A percentile compares a stretch with the other conserved stretches of the same genome.
Evolutionary conservation across 106 monocot genomes (phyloP).

Genomic region (Chionographis japonica): DNA sequence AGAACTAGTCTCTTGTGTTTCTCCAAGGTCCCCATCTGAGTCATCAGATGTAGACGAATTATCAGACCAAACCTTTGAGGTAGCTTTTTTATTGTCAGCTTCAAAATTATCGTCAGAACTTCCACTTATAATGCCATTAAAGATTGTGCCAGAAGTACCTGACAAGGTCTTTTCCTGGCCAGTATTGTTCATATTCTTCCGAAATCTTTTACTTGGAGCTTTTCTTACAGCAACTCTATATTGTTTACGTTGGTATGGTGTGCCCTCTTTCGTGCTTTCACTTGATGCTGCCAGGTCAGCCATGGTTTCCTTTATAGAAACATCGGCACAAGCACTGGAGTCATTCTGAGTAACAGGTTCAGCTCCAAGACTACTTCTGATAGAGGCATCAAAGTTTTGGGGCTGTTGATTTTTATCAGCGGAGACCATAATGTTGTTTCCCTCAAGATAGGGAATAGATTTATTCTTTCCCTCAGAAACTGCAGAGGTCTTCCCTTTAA

Average conservation of each 20-base stretch:
- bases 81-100: constrained; percentile 5
- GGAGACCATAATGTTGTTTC: not conserved
- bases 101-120: constrained; percentile 33
- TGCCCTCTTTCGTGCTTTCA: constrained; percentile 38
- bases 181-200: constrained; percentile 6
- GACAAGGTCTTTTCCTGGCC: constrained; percentile 7
- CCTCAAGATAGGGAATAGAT: not conserved
- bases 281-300: constrained; percentile 21
- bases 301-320: constrained; percentile 8
- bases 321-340: constrained; percentile 5
- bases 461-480: constrained; percentile 6
- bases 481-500: not conserved
- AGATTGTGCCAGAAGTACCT: constrained; percentile 23
- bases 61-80: constrained; percentile 6
- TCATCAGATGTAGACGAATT: constrained; percentile 33
- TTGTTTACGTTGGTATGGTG: constrained; percentile 9
- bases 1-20: not conserved
- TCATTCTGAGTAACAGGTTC: constrained; percentile 6
- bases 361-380: not conserved
- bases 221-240: constrained; percentile 45
- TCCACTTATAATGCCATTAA: constrained; percentile 17
- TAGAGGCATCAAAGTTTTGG: constrained; percentile 2
- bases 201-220: constrained; percentile 18
- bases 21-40: constrained; percentile 22
- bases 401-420: not conserved